phyloP scores from a whole-genome alignment of 1,139 yeast genomes.

The Zygosaccharomyces pseudobailii region DNA sequence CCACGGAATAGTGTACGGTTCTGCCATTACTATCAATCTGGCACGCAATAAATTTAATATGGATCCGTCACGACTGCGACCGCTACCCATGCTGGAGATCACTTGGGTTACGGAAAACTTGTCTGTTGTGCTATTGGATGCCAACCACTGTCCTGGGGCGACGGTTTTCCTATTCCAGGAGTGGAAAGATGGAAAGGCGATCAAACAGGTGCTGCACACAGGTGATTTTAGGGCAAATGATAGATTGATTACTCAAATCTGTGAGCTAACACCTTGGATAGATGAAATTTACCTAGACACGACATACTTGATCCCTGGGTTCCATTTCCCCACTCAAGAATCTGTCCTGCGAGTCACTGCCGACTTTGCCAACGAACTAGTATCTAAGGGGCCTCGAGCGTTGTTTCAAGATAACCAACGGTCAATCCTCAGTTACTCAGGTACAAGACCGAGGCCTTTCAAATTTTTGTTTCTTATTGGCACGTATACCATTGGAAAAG shows the following conservation, averaged over 20 bases:
- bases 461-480: conserved; percentile 69
- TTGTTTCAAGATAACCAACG: conserved; percentile 35
- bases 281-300: conserved; percentile 78
- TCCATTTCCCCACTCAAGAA: conserved; percentile 74
- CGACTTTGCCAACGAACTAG: conserved; percentile 43
- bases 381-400: conserved; percentile 26
- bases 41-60: conserved; percentile 52
- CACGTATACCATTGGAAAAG: conserved; percentile 89
- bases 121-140: conserved; percentile 63
- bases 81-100: conserved; percentile 43
- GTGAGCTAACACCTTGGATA: conserved; percentile 31
- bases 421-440: conserved; percentile 42
- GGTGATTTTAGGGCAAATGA: conserved; percentile 82
- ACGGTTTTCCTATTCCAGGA: conserved; percentile 71
- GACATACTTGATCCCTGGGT: conserved; percentile 72
- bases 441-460: conserved; percentile 13
- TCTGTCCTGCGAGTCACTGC: conserved; percentile 58
- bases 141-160: conserved; percentile 97
- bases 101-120: conserved; percentile 43
- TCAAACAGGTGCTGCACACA: conserved; percentile 57
- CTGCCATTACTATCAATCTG: conserved; percentile 60
- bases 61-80: conserved; percentile 46
- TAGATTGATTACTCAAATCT: conserved; percentile 25
- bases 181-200: conserved; percentile 23
- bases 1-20: conserved; percentile 62